Evolutionary conservation across 2,329 filamentous ascomycete species (phyloP).

Genomic region (Alternaria solani): DNA sequence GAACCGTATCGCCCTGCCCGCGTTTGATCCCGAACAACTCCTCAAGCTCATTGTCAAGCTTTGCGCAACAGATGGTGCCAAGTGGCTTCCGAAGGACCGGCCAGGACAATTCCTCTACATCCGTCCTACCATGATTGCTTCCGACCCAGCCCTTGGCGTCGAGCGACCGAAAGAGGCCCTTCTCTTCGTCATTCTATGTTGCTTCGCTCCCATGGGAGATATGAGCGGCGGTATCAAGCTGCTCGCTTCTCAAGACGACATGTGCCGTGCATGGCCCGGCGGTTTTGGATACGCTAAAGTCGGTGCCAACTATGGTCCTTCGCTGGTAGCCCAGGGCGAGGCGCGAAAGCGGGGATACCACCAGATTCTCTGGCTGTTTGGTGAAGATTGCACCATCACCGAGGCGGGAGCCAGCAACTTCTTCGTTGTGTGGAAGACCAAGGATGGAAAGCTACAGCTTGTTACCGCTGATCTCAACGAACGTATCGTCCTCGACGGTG

Average conservation of each 20-base stretch:
- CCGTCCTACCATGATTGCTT: constrained; percentile 86
- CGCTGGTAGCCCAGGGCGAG: constrained; percentile 78
- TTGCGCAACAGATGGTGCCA: constrained; percentile 74
- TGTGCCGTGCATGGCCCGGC: constrained; percentile 90
- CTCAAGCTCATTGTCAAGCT: constrained; percentile 77
- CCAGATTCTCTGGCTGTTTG: constrained; percentile 95
- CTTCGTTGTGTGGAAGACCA: constrained; percentile 80
- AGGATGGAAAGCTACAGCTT: constrained; percentile 71
- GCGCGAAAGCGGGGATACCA: constrained; percentile 78
- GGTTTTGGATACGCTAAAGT: constrained; percentile 93
- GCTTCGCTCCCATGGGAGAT: constrained; percentile 56
- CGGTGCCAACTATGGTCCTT: constrained; percentile 91
- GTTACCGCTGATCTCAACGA: constrained; percentile 85
- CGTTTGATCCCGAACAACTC: constrained; percentile 74
- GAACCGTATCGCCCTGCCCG: constrained; percentile 75
- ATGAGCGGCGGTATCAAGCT: constrained; percentile 65
- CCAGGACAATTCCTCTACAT: constrained; percentile 81
- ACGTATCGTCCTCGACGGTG: constrained; percentile 84
- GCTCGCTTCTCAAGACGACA: constrained; percentile 80
- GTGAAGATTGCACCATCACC: constrained; percentile 77
- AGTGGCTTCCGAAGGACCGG: constrained; percentile 77
- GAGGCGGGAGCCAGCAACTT: constrained; percentile 94
- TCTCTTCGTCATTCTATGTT: constrained; percentile 77
- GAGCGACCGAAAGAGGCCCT: constrained; percentile 82
- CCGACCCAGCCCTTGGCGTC: constrained; percentile 80